Evolutionary conservation across 768 basidiomycete genomes (phyloP).

Genomic region (Naematelia encephala): DNA sequence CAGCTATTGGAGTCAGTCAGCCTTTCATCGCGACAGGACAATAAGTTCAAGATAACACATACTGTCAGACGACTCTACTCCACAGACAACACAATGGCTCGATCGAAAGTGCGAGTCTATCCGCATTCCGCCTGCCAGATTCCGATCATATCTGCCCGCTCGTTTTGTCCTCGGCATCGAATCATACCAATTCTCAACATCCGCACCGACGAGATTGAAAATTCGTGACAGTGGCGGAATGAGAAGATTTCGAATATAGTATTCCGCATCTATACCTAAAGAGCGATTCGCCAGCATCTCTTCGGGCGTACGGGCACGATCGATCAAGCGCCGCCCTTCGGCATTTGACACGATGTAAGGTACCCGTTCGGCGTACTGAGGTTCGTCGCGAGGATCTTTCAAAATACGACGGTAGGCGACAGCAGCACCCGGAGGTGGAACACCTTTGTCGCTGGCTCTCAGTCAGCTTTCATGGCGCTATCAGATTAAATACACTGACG

Average conservation of each 20-base stretch:
- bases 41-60: too few species aligned
- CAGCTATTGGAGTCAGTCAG: too few species aligned
- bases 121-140: conserved; percentile 46
- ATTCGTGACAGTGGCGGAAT: conserved; percentile 87
- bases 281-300: conserved; percentile 67
- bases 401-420: conserved; percentile 74
- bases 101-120: conserved; percentile 75
- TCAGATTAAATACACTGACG: conserved; percentile 55
- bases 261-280: conserved; percentile 73
- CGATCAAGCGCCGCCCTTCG: conserved; percentile 63
- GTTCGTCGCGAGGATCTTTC: conserved; percentile 73
- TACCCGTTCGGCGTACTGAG: conserved; percentile 88
- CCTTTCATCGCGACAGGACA: too few species aligned
- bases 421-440: conserved; percentile 86
- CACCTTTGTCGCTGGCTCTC: conserved; percentile 65
- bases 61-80: conserved; percentile 60
- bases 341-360: conserved; percentile 79
- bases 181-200: conserved; percentile 79
- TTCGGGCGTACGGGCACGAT: conserved; percentile 70
- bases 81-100: conserved; percentile 69
- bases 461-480: background rate
- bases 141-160: conserved; percentile 46
- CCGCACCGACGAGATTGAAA: conserved; percentile 85
- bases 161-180: conserved; percentile 71
- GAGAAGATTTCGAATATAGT: conserved; percentile 82